These are phyloP conservation scores for Cetraspora pellucida DNA, from an alignment of 192 early-diverging fungal genomes.

Conservation along the genomic window DNA sequence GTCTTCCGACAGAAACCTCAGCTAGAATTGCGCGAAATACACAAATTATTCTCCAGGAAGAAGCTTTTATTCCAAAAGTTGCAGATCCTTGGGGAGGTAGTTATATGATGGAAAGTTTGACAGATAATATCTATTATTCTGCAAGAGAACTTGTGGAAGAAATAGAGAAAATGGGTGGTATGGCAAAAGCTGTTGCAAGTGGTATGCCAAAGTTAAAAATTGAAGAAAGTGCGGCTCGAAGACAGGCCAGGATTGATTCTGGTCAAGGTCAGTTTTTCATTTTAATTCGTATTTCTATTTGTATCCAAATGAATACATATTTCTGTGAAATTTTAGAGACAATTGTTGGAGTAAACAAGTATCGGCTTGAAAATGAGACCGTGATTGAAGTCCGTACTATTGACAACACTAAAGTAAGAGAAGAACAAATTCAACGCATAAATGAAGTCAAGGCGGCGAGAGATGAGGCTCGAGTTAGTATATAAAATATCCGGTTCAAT, in stretches of 20 bases:
- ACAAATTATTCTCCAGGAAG: conserved; percentile 86
- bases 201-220: conserved; percentile 90
- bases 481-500: background rate
- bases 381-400: conserved; percentile 74
- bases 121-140: conserved; percentile 72
- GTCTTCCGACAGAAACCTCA: conserved; percentile 80
- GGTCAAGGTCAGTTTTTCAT: conserved; percentile 58
- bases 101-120: conserved; percentile 93
- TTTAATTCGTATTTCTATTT: background rate
- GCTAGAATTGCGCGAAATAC: conserved; percentile 91
- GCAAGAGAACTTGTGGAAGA: conserved; percentile 76
- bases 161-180: conserved; percentile 83
- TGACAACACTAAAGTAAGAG: conserved; percentile 77
- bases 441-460: conserved; percentile 56
- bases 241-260: conserved; percentile 89
- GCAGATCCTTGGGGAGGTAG: conserved; percentile 92
- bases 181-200: conserved; percentile 86
- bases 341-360: conserved; percentile 93
- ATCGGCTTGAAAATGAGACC: conserved; percentile 67
- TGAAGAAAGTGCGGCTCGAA: conserved; percentile 84
- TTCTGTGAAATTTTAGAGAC: conserved; percentile 51
- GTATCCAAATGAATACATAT: background rate
- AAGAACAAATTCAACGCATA: conserved; percentile 67
- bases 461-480: conserved; percentile 51
- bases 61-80: conserved; percentile 84